phyloP scores from a whole-genome alignment of 768 basidiomycete species.

The Phylloporus sp. region DNA sequence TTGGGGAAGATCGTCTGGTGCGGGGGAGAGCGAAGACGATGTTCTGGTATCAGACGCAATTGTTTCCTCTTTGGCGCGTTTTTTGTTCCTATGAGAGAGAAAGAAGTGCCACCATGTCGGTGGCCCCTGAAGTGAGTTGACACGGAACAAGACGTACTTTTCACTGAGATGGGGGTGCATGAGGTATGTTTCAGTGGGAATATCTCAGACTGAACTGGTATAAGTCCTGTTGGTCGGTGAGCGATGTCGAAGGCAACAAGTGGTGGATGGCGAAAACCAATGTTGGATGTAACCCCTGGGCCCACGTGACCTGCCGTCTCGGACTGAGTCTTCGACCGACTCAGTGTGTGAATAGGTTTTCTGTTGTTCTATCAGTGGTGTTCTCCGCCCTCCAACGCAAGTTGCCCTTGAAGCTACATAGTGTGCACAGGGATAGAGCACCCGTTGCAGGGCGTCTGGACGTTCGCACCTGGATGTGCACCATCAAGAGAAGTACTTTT shows the following conservation, averaged over 20 bases:
- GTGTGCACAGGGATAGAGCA: too few relatives aligned
- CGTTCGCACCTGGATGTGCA: too few relatives aligned
- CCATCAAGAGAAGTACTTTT: too few relatives aligned
- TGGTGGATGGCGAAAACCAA: conserved; percentile 10
- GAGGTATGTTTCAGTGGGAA: neutral
- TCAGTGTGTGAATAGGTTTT: too few relatives aligned
- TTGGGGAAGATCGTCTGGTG: conserved; percentile 25
- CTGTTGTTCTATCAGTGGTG: too few relatives aligned
- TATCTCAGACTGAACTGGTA: neutral
- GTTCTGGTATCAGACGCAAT: conserved; percentile 11
- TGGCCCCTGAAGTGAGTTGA: neutral
- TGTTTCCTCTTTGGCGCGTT: conserved; percentile 36
- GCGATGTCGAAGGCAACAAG: conserved; percentile 9
- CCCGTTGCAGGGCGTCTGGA: too few relatives aligned
- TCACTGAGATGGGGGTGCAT: conserved; percentile 11
- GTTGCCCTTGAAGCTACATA: too few relatives aligned
- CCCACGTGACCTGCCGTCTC: conserved; percentile 13
- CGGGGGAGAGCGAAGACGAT: conserved; percentile 34
- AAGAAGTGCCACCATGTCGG: neutral
- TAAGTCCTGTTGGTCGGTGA: neutral
- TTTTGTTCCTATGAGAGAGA: conserved; percentile 42
- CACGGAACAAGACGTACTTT: conserved; percentile 25
- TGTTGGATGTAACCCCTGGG: conserved; percentile 9
- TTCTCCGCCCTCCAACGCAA: too few relatives aligned
- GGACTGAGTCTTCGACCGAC: too few relatives aligned